These are phyloP conservation scores for Blastomyces gilchristii DNA, from an alignment of 2,329 filamentous ascomycete genomes.

Conservation along the genomic window DNA sequence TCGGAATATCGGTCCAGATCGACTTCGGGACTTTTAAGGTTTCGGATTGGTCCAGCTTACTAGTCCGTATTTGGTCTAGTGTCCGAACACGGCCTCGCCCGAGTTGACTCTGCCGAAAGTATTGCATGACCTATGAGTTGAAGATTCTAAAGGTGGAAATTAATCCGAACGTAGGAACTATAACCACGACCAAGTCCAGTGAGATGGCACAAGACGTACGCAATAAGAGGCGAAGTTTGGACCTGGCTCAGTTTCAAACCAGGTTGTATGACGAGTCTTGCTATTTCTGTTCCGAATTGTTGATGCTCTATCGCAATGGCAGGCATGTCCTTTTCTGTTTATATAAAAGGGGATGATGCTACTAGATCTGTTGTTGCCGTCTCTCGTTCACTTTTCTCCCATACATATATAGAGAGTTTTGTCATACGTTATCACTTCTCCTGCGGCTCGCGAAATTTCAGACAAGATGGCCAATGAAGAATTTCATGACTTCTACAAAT, in stretches of 20 bases:
- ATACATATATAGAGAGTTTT: neutral
- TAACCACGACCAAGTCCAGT: neutral
- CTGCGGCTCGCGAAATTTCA: slow-evolving; percentile 11
- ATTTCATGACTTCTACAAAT: slow-evolving; percentile 23
- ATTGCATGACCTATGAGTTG: too few species aligned
- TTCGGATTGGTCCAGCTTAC: too few species aligned
- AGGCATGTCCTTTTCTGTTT: neutral
- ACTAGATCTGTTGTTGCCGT: neutral
- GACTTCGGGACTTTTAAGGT: too few species aligned
- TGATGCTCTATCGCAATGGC: neutral
- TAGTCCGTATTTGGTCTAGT: neutral
- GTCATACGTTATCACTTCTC: neutral
- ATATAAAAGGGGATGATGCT: neutral
- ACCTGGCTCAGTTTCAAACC: neutral
- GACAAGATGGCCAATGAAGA: neutral
- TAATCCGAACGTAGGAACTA: neutral
- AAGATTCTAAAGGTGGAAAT: neutral
- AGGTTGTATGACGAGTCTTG: neutral
- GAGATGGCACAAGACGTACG: neutral
- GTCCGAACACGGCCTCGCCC: neutral
- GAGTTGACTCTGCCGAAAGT: neutral
- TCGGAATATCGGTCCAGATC: too few species aligned
- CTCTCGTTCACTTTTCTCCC: neutral
- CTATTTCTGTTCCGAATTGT: neutral
- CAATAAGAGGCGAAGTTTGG: neutral